A percentile compares a stretch with the other conserved stretches of the same genome.
phyloP scores from a whole-genome alignment of 1,284 basidiomycete genomes.

The Irpex lacteus region DNA sequence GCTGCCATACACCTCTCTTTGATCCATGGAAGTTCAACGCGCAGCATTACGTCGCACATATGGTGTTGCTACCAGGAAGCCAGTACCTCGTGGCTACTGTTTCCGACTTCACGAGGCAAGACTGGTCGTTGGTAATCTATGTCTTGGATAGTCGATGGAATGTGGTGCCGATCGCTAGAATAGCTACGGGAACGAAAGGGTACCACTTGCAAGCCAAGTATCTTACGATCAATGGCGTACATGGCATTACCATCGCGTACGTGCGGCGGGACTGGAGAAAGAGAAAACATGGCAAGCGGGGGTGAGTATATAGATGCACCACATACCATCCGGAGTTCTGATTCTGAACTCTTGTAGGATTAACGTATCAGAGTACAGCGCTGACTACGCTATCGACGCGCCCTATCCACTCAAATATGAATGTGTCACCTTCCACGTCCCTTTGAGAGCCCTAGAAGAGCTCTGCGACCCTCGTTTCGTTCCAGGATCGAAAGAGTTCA shows the following conservation, averaged over 20 bases:
- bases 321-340: not conserved
- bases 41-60: conserved; percentile 45
- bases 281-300: too few relatives aligned
- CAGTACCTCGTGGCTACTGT: conserved; percentile 65
- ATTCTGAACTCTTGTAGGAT: conserved; percentile 28
- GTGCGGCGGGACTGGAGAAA: conserved; percentile 32
- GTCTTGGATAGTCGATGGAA: conserved; percentile 51
- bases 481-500: conserved; percentile 40
- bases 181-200: conserved; percentile 47
- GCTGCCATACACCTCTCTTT: conserved; percentile 2
- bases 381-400: conserved; percentile 43
- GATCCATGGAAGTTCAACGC: conserved; percentile 34
- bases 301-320: too few relatives aligned
- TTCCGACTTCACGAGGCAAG: conserved; percentile 37
- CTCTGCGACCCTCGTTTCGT: conserved; percentile 45
- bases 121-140: conserved; percentile 52
- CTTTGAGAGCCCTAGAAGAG: conserved; percentile 47
- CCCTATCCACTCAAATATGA: conserved; percentile 50
- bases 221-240: conserved; percentile 41
- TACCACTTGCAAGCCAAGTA: conserved; percentile 64
- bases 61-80: conserved; percentile 66
- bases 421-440: conserved; percentile 43
- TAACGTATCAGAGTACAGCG: conserved; percentile 45
- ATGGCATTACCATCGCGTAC: conserved; percentile 62
- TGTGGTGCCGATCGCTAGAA: conserved; percentile 46